Base-by-base conservation (phyloP, 2,329 filamentous ascomycete genomes). In the Plectosphaerella cucumerina region DNA sequence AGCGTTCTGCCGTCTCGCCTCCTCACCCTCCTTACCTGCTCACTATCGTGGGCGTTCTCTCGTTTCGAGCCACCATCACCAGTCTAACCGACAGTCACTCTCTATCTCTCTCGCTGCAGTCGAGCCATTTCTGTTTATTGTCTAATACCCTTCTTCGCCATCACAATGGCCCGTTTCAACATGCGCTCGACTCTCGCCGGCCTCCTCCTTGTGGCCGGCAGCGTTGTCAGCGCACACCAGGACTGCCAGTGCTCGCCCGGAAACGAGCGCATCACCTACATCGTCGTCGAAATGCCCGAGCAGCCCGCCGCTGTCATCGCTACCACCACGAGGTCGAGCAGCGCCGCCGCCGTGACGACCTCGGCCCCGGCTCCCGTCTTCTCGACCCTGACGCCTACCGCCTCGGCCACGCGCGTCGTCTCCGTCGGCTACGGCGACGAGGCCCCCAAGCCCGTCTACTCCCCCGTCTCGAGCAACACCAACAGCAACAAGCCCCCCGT, bases 201-300 rank as follows among this genome's bases (percentile, higher is more conserved):
- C 41, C 18, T 54, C 14, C 48, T 54, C 9, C 37, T 56, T 22
- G 50, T 50, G 21, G 23, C 47, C 15, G 35, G 52, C 6, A 53
- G 17, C 17, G 49, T 53, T 8, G 52, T 50, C 10, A 47, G 51
- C 17, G 49, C 54, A 17, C 31, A 34, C 35, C 53, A 56, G 23
- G 54, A 53, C 2, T 56, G 54, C 15, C 41, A 50, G 14, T 56
- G 54, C 34, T 50, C 52, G 5, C 17, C 48, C 1, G 54, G 49
- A 22, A 53, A 45, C 44, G 39, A 50, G 48, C 50, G 53, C 23
- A 53, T 56, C 46, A 56, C 53, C 14, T 56, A 56, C 47, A 56
- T 56, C 44, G 48, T 56, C 21, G 54, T 56, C 47, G 53, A 56
- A 45, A 55, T 56, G 54, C 54, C 54, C 48, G 54, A 56, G 9